Percentiles rank a stretch among this genome's conserved stretches.
These are phyloP conservation scores for Colletotrichum coccodes DNA, from an alignment of 2,329 filamentous ascomycete genomes.

Conservation along the genomic window DNA sequence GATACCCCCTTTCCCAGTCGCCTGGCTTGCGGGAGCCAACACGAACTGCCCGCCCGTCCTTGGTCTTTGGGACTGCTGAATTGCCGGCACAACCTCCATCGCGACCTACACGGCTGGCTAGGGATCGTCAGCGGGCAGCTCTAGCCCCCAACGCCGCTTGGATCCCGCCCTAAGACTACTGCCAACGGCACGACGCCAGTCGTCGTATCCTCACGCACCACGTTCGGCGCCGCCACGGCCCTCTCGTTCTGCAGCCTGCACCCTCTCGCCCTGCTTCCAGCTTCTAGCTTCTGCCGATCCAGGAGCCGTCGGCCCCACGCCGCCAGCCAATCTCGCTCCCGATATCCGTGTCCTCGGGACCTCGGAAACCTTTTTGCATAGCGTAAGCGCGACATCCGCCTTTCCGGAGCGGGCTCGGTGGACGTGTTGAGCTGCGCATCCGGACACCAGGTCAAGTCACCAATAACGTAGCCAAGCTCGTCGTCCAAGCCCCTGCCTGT, in stretches of 20 bases:
- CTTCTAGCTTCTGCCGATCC: constrained; percentile 13
- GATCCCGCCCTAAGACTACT: not conserved
- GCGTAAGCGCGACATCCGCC: not conserved
- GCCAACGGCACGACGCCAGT: not conserved
- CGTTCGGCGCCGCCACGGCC: not conserved
- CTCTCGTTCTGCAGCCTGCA: not conserved
- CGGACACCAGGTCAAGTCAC: not conserved
- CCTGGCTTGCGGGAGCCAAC: constrained; percentile 1
- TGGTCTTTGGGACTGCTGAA: not conserved
- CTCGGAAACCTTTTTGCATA: not conserved
- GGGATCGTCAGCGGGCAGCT: constrained; percentile 20
- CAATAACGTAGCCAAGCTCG: not conserved
- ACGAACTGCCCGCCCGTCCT: not conserved
- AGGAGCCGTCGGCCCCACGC: constrained; percentile 30
- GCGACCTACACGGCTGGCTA: not conserved
- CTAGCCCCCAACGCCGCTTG: constrained; percentile 18
- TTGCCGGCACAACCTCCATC: not conserved
- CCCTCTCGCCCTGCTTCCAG: constrained; percentile 6
- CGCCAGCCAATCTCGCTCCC: constrained; percentile 10
- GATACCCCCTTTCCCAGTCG: constrained; percentile 5
- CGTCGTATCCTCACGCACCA: not conserved
- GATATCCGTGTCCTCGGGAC: not conserved
- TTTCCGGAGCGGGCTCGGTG: constrained; percentile 1
- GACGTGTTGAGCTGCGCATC: not conserved
- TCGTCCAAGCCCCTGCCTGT: not conserved